Percentiles rank a stretch among this genome's conserved stretches.
phyloP scores from a whole-genome alignment of 129 eudicot genomes.

The Flaveria robusta region DNA sequence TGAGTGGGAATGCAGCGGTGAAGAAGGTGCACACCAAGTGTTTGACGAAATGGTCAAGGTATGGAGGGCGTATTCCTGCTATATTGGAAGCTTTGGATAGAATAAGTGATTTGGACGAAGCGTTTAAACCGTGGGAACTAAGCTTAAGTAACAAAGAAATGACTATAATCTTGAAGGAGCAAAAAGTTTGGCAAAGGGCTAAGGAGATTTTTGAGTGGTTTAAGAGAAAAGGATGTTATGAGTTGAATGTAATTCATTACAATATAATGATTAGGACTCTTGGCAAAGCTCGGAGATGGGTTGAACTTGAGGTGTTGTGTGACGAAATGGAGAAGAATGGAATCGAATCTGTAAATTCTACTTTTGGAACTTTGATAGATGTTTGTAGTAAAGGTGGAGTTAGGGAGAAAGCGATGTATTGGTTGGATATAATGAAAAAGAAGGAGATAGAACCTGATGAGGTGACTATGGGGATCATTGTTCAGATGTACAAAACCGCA shows the following conservation, averaged over 20 bases:
- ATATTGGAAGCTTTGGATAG: conserved; percentile 63
- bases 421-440: conserved; percentile 69
- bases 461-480: conserved; percentile 74
- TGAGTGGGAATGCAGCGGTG: conserved; percentile 22
- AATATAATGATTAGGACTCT: conserved; percentile 73
- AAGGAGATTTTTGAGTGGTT: conserved; percentile 88
- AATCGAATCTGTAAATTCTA: conserved; percentile 56
- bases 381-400: conserved; percentile 84
- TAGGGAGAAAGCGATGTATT: conserved; percentile 57
- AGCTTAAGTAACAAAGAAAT: conserved; percentile 66
- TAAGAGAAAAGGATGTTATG: conserved; percentile 73
- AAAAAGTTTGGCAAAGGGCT: conserved; percentile 69
- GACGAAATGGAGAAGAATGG: conserved; percentile 61
- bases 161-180: conserved; percentile 90
- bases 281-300: conserved; percentile 65
- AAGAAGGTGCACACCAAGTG: conserved; percentile 53
- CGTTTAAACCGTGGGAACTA: conserved; percentile 71
- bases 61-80: conserved; percentile 71
- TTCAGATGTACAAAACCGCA: conserved; percentile 78
- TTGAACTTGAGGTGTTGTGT: conserved; percentile 60
- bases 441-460: conserved; percentile 77
- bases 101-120: conserved; percentile 62
- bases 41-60: conserved; percentile 68
- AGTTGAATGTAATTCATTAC: conserved; percentile 84
- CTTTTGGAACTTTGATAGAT: conserved; percentile 90